Base-by-base conservation (phyloP, 148 eudicot genomes). In the Simmondsia chinensis region DNA sequence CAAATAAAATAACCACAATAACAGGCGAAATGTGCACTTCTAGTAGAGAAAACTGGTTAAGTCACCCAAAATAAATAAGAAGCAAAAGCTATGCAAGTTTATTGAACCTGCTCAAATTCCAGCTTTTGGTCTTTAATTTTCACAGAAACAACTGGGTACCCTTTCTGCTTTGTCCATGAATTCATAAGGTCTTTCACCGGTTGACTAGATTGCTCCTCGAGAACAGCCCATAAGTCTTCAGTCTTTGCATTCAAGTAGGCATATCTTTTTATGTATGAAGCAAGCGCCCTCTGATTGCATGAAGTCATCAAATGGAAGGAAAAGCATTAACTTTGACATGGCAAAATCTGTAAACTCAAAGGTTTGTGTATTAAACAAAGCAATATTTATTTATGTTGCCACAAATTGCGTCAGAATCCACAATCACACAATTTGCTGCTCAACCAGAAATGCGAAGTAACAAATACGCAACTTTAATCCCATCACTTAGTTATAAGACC, bases 191-290 rank as follows among this genome's bases (percentile, higher is more conserved):
- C 71, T 62, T 75, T 79, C 41, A 93, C 99, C 13, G 96, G 96
- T 68, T 86, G 87, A 46, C 76, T 74, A 46, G 99, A 93, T 66
- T 77, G 81, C 46, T 82, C 83, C 73, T 86, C 77, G 20, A 86
- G 88, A 26, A 68, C 99, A 57, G 82, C 75, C 99, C 99, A 93
- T 48, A 91, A 56, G 70, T 93, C 94, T 60, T 93, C 99, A 12
- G 99, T 93, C 75, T 77, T 86, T 27, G 99, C 89, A 66, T 93
- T 93, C 43, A 89, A 91, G 66, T 76, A 86, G 47, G 96, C 83
- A 73, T 86, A 67, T 52, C 39, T 71, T 52, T 86, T 86, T 33
- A 86, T 66, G 55, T 86, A 93, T 18, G 77, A 65, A 61, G 99
- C 99, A 57, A 93, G 87, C 49, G 87, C 86, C 64, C 81, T 80